These are phyloP conservation scores for Blepharisma stoltei DNA, from an alignment of 73 alveolate genomes.

Conservation along the genomic window DNA sequence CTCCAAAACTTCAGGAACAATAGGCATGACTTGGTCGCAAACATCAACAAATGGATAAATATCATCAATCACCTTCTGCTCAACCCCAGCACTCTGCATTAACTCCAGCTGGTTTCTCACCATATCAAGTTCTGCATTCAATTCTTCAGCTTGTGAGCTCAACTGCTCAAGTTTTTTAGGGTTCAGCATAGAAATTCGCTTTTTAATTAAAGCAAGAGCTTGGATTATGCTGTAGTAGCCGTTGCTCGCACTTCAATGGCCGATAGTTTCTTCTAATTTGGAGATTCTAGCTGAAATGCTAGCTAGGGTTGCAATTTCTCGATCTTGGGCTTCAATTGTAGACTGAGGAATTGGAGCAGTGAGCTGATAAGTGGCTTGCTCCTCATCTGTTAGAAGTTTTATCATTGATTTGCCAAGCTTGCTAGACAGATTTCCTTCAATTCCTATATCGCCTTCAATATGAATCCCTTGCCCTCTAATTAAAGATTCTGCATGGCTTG, in stretches of 20 bases:
- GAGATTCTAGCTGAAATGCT: constrained; percentile 2
- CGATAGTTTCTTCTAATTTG: constrained; percentile 14
- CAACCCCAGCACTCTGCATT: constrained; percentile 21
- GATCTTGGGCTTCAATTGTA: background rate
- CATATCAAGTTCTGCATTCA: constrained; percentile 26
- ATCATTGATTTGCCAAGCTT: constrained; percentile 1
- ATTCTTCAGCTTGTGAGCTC: constrained; percentile 9
- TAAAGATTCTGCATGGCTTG: background rate
- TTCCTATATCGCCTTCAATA: constrained; percentile 25
- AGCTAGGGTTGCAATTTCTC: constrained; percentile 4
- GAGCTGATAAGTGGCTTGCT: constrained; percentile 7
- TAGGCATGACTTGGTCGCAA: background rate
- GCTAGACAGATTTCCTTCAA: background rate
- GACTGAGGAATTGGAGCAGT: constrained; percentile 3
- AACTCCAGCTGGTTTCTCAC: background rate
- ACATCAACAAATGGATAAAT: constrained; percentile 26
- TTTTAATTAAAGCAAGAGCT: background rate
- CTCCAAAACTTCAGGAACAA: constrained; percentile 15
- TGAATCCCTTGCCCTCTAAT: constrained; percentile 24
- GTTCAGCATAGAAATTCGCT: background rate
- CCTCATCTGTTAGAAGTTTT: background rate
- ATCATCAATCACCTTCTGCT: constrained; percentile 23
- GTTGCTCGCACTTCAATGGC: background rate
- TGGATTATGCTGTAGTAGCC: constrained; percentile 13
- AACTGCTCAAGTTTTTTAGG: constrained; percentile 6